Evolutionary conservation across 176 grass and related monocot species (phyloP), one percentile per base, ranked within the genome.

Genomic region (Olyra latifolia): DNA sequence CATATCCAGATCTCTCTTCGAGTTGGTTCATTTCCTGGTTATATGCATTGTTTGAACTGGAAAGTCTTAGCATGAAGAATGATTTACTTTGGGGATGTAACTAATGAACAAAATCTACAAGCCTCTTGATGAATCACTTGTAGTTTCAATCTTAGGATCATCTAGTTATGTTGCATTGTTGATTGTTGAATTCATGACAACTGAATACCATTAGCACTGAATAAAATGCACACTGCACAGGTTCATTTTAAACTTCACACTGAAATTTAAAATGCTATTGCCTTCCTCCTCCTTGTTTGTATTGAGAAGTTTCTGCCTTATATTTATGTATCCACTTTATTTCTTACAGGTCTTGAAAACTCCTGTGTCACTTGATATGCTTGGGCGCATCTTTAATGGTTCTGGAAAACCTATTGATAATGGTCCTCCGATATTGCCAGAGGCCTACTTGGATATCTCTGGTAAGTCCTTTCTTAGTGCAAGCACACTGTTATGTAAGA

Each of bases 401-500:
- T 99, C 97, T 86, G 97, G 97, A 90, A 99, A 93, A 73, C 97
- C 97, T 44, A 99, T 99, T 75, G 97, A 99, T 70, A 99, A 99
- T 65, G 97, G 97, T 0, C 96, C 97, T 54, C 87, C 93, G 17
- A 99, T 96, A 79, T 89, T 99, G 85, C 97, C 97, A 0, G 97
- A 99, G 82, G 93, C 97, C 53, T 99, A 99, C 88, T 88, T 99
- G 78, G 97, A 99, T 76, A 99, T 99, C 68, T 99, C 97, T 79
- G 97, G 97, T 99, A 80, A 65, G 77, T 78, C 76, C 73, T 83
- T 55, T 91, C 41, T 71, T 23, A 67, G 15, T 69, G 29, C 17
- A 82, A 41, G 46, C 71, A 41, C 56, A 80, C 5, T 84, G 25
- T 55, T 76, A 19, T 43, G 0, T 43, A 54, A 52, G 27, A 76